Evolutionary conservation across 2,329 filamentous ascomycete species (phyloP).

Genomic region (Canariomyces notabilis): DNA sequence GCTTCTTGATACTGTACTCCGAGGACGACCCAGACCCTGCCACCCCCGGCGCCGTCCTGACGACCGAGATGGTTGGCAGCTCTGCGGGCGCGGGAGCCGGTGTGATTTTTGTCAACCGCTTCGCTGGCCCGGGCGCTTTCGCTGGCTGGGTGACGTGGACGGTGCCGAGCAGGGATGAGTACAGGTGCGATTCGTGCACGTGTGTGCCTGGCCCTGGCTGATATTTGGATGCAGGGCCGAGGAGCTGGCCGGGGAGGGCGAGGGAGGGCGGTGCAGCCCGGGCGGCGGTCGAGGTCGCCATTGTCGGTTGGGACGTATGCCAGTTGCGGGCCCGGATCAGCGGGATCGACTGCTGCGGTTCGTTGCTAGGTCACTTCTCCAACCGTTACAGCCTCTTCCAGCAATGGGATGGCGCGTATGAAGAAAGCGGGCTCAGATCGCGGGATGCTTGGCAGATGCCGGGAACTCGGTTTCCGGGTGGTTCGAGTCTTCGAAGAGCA

Average conservation of each 20-base stretch:
- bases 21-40: conserved; percentile 26
- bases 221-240: conserved; percentile 65
- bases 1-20: conserved; percentile 28
- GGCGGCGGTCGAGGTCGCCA: conserved; percentile 19
- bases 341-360: too few relatives aligned
- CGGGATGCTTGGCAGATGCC: conserved; percentile 9
- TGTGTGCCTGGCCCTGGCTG: conserved; percentile 78
- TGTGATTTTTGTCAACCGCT: conserved; percentile 55
- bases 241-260: conserved; percentile 75
- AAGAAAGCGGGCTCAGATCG: not conserved
- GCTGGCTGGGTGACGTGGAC: conserved; percentile 51
- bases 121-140: conserved; percentile 46
- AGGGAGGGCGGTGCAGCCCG: too few relatives aligned
- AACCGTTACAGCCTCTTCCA: too few relatives aligned
- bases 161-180: conserved; percentile 75
- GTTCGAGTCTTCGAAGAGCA: conserved; percentile 14
- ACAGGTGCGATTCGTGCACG: conserved; percentile 67
- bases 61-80: conserved; percentile 53
- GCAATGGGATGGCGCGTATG: not conserved
- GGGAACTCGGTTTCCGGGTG: conserved; percentile 15
- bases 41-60: conserved; percentile 37
- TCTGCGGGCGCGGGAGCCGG: conserved; percentile 35
- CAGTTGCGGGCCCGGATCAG: too few relatives aligned
- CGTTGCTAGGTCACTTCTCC: too few relatives aligned
- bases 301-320: conserved; percentile 3